phyloP scores from a whole-genome alignment of 768 basidiomycete genomes.

The Panus rudis region DNA sequence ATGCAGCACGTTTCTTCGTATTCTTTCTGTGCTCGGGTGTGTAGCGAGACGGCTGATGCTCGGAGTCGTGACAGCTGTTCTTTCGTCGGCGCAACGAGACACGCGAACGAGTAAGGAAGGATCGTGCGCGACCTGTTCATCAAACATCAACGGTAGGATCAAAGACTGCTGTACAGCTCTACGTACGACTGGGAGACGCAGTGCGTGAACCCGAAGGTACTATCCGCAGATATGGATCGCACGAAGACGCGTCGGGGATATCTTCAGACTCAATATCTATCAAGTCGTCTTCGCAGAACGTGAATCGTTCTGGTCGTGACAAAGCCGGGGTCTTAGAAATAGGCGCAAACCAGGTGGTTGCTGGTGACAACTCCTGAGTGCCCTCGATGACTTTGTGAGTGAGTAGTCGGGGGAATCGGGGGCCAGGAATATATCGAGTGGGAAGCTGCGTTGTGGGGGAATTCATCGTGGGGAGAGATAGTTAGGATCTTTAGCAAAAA shows the following conservation, averaged over 20 bases:
- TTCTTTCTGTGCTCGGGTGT: too few relatives aligned
- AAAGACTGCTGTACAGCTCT: too few relatives aligned
- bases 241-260: conserved; percentile 1
- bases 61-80: too few relatives aligned
- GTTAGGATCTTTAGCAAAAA: background rate
- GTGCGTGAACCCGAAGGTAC: too few relatives aligned
- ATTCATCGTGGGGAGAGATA: background rate
- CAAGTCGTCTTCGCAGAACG: conserved; percentile 12
- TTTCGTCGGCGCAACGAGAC: too few relatives aligned
- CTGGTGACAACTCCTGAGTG: background rate
- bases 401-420: background rate
- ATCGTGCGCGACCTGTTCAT: too few relatives aligned
- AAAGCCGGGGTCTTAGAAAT: background rate
- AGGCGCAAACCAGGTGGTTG: background rate
- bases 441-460: background rate
- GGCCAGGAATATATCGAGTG: background rate
- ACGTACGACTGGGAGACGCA: too few relatives aligned
- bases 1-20: too few relatives aligned
- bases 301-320: conserved; percentile 4
- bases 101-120: conserved; percentile 1
- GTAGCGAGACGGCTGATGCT: too few relatives aligned
- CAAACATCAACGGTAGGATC: too few relatives aligned
- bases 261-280: conserved; percentile 10
- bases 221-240: too few relatives aligned
- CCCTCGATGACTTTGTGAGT: too few relatives aligned